phyloP scores from a whole-genome alignment of 768 basidiomycete species.

The Cantharellus cinnabarinus region DNA sequence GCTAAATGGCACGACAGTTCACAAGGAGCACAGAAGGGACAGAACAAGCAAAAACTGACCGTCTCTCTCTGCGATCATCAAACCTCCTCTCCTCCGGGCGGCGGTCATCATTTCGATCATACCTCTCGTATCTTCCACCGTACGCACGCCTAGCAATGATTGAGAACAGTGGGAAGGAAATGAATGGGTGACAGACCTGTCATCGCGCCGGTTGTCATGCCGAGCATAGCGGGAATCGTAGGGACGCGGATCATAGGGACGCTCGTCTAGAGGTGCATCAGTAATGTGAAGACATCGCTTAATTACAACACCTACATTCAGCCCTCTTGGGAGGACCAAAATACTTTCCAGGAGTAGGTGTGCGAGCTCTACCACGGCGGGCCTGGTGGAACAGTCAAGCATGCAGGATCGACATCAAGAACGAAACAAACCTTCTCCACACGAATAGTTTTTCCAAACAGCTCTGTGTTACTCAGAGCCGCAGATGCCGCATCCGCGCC shows the following conservation, averaged over 20 bases:
- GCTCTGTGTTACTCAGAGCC: slow-evolving; percentile 59
- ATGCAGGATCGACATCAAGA: not conserved
- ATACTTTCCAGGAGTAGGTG: slow-evolving; percentile 88
- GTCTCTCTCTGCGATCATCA: slow-evolving; percentile 16
- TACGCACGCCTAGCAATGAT: not conserved
- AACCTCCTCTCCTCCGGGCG: slow-evolving; percentile 11
- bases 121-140: slow-evolving; percentile 7
- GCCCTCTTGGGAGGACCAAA: slow-evolving; percentile 76
- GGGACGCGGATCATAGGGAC: slow-evolving; percentile 80
- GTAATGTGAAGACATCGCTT: not conserved
- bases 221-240: slow-evolving; percentile 68
- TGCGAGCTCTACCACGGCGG: slow-evolving; percentile 72
- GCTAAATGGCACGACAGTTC: too few relatives aligned
- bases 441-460: slow-evolving; percentile 70
- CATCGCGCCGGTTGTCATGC: slow-evolving; percentile 22
- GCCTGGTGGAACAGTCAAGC: slow-evolving; percentile 28
- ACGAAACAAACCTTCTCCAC: slow-evolving; percentile 56
- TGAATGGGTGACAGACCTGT: slow-evolving; percentile 2
- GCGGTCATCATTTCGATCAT: slow-evolving; percentile 6
- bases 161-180: not conserved
- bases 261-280: slow-evolving; percentile 28
- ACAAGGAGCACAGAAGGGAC: too few relatives aligned
- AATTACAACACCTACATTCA: slow-evolving; percentile 27
- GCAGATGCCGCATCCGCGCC: slow-evolving; percentile 86
- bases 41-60: too few relatives aligned